Base-by-base conservation (phyloP, 2,329 filamentous ascomycete genomes). In the Cadophora luteo-olivacea region DNA sequence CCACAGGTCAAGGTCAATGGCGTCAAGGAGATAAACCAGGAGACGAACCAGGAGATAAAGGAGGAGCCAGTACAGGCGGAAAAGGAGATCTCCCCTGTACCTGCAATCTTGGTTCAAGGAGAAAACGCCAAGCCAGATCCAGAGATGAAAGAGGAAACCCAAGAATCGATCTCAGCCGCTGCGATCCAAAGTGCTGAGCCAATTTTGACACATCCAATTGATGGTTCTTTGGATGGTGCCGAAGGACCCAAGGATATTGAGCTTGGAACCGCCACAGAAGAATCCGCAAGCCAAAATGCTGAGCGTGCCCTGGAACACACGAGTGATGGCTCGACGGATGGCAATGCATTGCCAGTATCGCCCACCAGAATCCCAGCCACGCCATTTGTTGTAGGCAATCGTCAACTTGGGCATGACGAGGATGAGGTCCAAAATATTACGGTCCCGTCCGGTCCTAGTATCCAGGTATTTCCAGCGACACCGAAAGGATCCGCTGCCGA, bases 391-490 rank as follows among this genome's bases (percentile, higher is more conserved):
- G 61, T 64, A 8, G 64, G 68, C 25, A 58, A 72, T 24, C 58
- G 65, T 65, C 69, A 72, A 55, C 69, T 73, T 14, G 64, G 64
- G 41, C 38, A 66, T 12, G 51, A 61, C 2, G 66, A 63, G 14
- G 58, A 67, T 14, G 45, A 55, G 11, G 65, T 64, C 33, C 54
- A 33, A 45, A 52, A 67, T 12, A 57, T 70, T 11, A 49, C 51
- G 29, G 67, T 65, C 25, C 61, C 54, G 14, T 51, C 58, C n/a
- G 71, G 69, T 8, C 73, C 72, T 51, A 68, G 55, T 14, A 74
- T 74, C 22, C 69, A 67, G 4, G 65, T 77, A 4, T 62, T 73
- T 24, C 71, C 72, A 49, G 73, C 74, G 54, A 75, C 73, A 29
- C 67, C 67, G 32, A 57, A 16, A 57, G 66, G 49, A 24, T 67